Evolutionary conservation across 148 eudicot species (phyloP).

Genomic region (Cornus florida): DNA sequence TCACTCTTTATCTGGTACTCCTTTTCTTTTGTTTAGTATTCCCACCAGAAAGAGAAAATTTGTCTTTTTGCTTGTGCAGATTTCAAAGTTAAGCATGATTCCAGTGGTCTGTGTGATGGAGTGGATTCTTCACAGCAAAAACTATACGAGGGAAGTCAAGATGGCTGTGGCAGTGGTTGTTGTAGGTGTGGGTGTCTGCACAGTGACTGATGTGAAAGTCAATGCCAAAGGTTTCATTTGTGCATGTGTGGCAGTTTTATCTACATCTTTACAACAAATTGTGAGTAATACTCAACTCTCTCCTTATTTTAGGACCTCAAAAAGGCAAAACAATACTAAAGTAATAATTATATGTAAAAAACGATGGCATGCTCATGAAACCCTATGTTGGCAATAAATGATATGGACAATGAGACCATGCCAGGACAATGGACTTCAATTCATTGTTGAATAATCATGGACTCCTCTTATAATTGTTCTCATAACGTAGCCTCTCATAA

Average conservation of each 20-base stretch:
- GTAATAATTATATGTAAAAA: background rate
- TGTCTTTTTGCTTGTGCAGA: conserved; percentile 12
- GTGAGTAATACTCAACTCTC: conserved; percentile 9
- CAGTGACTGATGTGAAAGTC: conserved; percentile 29
- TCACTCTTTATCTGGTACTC: background rate
- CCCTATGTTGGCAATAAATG: background rate
- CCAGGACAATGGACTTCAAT: background rate
- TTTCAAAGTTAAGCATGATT: conserved; percentile 28
- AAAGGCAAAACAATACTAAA: background rate
- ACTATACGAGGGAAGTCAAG: conserved; percentile 22
- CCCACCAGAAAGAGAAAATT: background rate
- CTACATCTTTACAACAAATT: conserved; percentile 26
- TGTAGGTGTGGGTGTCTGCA: conserved; percentile 28
- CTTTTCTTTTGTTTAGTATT: background rate
- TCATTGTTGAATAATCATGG: background rate
- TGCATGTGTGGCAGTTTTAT: conserved; percentile 21
- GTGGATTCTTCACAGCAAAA: conserved; percentile 24
- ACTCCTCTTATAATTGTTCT: background rate
- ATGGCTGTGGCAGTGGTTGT: conserved; percentile 23
- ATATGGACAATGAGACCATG: background rate
- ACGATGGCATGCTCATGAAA: background rate
- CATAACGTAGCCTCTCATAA: background rate
- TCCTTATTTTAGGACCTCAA: background rate
- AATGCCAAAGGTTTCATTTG: conserved; percentile 25
- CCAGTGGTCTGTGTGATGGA: conserved; percentile 32